A percentile compares a stretch with the other conserved stretches of the same genome.
phyloP scores from a whole-genome alignment of 1,284 basidiomycete genomes.

The Omphalotus olearius region DNA sequence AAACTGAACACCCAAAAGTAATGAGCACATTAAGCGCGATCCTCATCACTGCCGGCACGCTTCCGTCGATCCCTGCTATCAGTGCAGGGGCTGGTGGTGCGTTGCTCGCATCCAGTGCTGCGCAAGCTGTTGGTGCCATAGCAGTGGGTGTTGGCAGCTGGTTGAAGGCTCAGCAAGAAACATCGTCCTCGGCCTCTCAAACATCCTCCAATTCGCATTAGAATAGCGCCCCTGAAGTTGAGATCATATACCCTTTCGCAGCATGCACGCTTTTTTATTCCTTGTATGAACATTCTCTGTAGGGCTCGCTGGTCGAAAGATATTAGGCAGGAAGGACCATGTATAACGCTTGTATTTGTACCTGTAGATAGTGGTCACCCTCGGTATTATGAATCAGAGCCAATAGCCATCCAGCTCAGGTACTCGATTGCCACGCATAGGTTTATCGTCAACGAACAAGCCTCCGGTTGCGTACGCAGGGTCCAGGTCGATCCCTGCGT shows the following conservation, averaged over 20 bases:
- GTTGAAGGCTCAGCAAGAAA: constrained; percentile 36
- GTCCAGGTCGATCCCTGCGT: constrained; percentile 36
- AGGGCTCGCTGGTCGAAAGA: too few species aligned
- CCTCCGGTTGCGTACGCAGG: constrained; percentile 36
- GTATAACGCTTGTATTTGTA: too few species aligned
- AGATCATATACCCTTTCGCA: too few species aligned
- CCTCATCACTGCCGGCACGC: constrained; percentile 69
- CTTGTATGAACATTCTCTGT: too few species aligned
- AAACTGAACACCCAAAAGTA: constrained; percentile 66
- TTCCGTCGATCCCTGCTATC: constrained; percentile 66
- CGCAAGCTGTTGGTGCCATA: constrained; percentile 71
- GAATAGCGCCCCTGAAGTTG: too few species aligned
- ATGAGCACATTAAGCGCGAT: constrained; percentile 73
- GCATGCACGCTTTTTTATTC: too few species aligned
- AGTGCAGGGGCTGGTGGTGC: constrained; percentile 64
- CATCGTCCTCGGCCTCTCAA: too few species aligned
- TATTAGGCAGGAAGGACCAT: too few species aligned
- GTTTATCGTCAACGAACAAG: constrained; percentile 39
- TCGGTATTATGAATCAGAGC: constrained; percentile 14
- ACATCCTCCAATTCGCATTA: too few species aligned
- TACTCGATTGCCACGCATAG: constrained; percentile 27
- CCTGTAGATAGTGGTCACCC: too few species aligned
- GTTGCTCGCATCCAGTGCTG: constrained; percentile 63
- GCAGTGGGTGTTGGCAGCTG: constrained; percentile 64
- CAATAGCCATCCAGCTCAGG: constrained; percentile 38